phyloP scores from a whole-genome alignment of 306 rosid species.

The Quercus cerris region DNA sequence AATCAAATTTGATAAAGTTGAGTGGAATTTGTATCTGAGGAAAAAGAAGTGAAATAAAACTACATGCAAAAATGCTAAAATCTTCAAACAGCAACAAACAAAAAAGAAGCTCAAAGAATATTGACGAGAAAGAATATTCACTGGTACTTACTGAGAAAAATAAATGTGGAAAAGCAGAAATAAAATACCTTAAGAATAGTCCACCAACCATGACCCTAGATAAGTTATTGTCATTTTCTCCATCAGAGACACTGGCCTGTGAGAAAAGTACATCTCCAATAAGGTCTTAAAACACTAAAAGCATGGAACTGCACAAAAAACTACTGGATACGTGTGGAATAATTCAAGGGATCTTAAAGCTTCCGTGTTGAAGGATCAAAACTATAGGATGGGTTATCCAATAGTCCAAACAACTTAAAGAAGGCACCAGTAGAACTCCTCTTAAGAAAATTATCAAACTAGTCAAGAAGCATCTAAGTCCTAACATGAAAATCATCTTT shows the following conservation, averaged over 20 bases:
- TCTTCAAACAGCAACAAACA: not conserved
- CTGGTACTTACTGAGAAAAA: not conserved
- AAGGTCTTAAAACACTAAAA: conserved; percentile 18
- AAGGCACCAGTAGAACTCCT: not conserved
- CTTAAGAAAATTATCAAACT: not conserved
- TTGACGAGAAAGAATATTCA: not conserved
- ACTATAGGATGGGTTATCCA: not conserved
- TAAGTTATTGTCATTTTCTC: conserved; percentile 75
- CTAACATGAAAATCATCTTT: not conserved
- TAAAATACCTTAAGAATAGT: conserved; percentile 68
- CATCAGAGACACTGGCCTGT: conserved; percentile 88
- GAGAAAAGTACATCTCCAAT: conserved; percentile 31
- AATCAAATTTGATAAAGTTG: not conserved
- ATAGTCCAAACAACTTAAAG: not conserved
- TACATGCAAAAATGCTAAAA: not conserved
- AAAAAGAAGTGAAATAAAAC: not conserved
- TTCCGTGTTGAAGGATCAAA: not conserved
- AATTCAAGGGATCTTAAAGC: not conserved
- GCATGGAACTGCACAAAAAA: not conserved
- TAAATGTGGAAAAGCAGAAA: conserved; percentile 3
- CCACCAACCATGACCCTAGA: conserved; percentile 82
- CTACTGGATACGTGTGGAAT: not conserved
- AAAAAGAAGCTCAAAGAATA: not conserved
- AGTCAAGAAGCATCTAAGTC: not conserved
- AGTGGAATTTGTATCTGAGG: not conserved